Evolutionary conservation across 2,329 filamentous ascomycete genomes (phyloP), one percentile per base, ranked within the genome.

Genomic region (Pseudocercospora fuligena): DNA sequence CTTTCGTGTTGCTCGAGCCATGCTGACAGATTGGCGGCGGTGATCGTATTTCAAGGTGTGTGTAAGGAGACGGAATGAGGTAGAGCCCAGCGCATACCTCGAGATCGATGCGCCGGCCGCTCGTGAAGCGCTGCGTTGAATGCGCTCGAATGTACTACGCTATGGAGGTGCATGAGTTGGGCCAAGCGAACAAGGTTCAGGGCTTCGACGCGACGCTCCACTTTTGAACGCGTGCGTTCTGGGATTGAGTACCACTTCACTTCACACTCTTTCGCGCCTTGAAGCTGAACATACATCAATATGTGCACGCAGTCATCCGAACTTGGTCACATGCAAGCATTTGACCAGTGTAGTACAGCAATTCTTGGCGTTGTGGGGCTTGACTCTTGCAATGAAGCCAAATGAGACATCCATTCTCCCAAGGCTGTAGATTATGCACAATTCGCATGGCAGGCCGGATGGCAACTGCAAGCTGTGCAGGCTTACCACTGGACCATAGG

Each of bases 1-100:
- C 43, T 66, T 66, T 27, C 64, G 27, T 21, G 64, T 63, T 23
- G 60, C 54, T 54, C 64, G 64, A 27, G 64, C 43, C 64, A 66
- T 66, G 43, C 16, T 33, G 56, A 19, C 56, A 33, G 56, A n/a
- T 19, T 23, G 9, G 56, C 5, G 19, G 23, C 56, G 56, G n/a
- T 19, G 56, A 36, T 9, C 8, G 33, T 6, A n/a, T 58, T 5
- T 58, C n/a, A 25, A 33, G 12, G 56, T 12, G 19, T 5, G 5
- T 43, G 16, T 27, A 19, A 11, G 19, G 9, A 43, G 29, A 2
- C 16, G 9, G 40, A 6, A 16, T n/a, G 40, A 7, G 16, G 14
- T 43, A 6, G 14, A 43, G 40, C 16, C 16, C 16, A 43, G 56
- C 56, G 19, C 56, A 58, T 58, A 9, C 31, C 56, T 58, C 31